Evolutionary conservation across 208 protist genomes (phyloP).

Genomic region (Willaertia magna): DNA sequence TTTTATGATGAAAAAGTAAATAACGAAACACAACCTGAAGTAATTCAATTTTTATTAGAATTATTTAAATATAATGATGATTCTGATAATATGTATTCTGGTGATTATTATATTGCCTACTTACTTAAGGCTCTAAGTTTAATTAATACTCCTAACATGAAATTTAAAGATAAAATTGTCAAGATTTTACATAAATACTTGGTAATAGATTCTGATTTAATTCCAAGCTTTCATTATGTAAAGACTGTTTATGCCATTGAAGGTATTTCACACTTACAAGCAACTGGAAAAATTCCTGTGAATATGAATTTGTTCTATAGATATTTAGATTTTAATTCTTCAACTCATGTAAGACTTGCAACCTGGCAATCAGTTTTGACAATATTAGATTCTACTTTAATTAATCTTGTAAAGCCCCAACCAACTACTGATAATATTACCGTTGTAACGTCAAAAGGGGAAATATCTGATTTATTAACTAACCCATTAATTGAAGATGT

Average conservation of each 20-base stretch:
- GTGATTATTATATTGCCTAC: neutral
- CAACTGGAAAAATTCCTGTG: neutral
- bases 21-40: neutral
- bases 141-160: neutral
- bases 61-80: slow-evolving; percentile 7
- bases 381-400: neutral
- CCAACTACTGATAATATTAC: no score
- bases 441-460: no score
- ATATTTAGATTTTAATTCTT: neutral
- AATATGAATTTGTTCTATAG: neutral
- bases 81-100: neutral
- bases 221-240: neutral
- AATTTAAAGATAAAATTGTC: neutral
- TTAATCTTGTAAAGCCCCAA: no score
- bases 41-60: neutral
- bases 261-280: neutral
- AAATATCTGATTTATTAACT: no score
- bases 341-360: neutral
- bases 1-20: neutral
- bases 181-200: neutral
- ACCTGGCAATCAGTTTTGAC: neutral
- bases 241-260: neutral
- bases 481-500: neutral
- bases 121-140: neutral
- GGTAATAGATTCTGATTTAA: neutral